Evolutionary conservation across 23 red algal genomes (phyloP), one percentile per base, ranked within the genome.

Genomic region (Pyropia haitanensis): DNA sequence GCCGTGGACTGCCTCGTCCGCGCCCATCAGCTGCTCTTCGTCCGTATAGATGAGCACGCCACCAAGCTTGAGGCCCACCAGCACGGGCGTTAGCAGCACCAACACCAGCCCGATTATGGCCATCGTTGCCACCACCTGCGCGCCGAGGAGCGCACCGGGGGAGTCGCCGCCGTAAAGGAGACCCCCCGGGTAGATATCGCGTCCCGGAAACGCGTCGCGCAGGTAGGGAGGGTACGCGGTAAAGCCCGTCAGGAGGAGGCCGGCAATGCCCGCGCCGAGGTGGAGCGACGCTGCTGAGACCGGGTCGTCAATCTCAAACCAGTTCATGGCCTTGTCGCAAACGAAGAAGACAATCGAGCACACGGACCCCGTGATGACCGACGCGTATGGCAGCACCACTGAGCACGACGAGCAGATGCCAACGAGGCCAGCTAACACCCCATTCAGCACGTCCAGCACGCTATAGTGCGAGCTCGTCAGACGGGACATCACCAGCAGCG

Each of bases 291-390:
- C 28, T 3, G 80, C 80, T 18, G 61, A 71, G 25, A 85, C 48
- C 18, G 80, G 80, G 61, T 85, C 80, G 50, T 85, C 80, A 17
- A 85, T 63, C 22, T 66, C 24, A 0, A 85, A 9, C 1, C 53
- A 3, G 14, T 48, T 0, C 22, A 76, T 59, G 15, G 66, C 12
- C 18, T 56, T 63, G 18, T 60, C 46, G 3, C 68, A 53, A n/a
- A 75, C 6, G 14, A 85, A 15, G 28, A 63, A 85, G 27, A 85
- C 28, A 25, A 74, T 13, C 17, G 51, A 32, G 28, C 33, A 53
- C 20, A 85, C 49, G 9, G 32, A 27, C 16, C 80, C 80, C 14
- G 58, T 61, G 49, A 71, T n/a, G 15, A 85, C 3, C 29, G 80
- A 70, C 32, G 80, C 49, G 60, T 75, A 85, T 27, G 74, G 55